Evolutionary conservation across 352 stramenopile species (phyloP).

Genomic region (Thalassiosira livingstoniorum): DNA sequence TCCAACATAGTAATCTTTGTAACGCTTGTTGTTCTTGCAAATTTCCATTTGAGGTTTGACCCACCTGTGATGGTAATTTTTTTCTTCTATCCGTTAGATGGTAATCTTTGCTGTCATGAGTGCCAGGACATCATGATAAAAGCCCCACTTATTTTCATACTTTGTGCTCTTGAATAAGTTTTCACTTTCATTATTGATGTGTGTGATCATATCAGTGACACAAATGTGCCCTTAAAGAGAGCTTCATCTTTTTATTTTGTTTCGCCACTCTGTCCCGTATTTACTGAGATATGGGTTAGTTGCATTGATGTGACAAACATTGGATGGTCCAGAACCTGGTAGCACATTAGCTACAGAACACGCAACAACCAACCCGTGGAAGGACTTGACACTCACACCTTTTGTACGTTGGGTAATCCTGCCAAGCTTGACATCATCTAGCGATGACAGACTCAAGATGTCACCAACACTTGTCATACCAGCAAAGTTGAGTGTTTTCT

Average conservation of each 20-base stretch:
- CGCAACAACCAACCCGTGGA: too few relatives aligned
- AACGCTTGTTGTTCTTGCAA: neutral
- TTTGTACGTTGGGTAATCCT: too few relatives aligned
- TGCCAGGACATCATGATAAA: constrained; percentile 8
- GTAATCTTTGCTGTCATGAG: neutral
- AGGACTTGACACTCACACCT: too few relatives aligned
- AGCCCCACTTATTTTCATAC: neutral
- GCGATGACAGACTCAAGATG: too few relatives aligned
- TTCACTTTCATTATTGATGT: neutral
- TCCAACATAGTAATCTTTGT: neutral
- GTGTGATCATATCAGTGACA: neutral
- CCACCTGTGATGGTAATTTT: neutral
- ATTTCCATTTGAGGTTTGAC: neutral
- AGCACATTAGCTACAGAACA: too few relatives aligned
- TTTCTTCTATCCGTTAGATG: neutral
- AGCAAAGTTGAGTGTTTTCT: too few relatives aligned
- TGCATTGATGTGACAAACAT: too few relatives aligned
- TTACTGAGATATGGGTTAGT: constrained; percentile 6
- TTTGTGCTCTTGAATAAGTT: neutral
- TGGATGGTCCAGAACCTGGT: too few relatives aligned
- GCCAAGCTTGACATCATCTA: too few relatives aligned
- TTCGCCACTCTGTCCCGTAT: neutral
- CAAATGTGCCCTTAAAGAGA: neutral
- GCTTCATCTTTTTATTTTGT: too few relatives aligned
- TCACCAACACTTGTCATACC: too few relatives aligned